phyloP scores from a whole-genome alignment of 73 alveolate genomes.

The Tetrahymena elliotti region DNA sequence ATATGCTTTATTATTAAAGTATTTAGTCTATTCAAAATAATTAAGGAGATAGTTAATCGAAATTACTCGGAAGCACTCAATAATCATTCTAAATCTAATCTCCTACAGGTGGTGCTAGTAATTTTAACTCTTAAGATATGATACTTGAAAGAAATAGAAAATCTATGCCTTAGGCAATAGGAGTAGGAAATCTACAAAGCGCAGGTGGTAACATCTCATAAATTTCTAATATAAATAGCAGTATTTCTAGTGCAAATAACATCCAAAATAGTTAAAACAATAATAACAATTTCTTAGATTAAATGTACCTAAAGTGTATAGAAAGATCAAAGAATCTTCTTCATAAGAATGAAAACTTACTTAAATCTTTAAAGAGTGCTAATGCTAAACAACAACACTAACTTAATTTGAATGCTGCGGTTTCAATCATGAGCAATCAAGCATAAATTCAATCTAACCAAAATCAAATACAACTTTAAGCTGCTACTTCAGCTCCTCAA shows the following conservation, averaged over 20 bases:
- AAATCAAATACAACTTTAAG: background rate
- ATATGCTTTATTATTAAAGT: background rate
- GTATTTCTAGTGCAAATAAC: background rate
- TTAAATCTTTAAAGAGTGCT: background rate
- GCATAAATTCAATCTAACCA: background rate
- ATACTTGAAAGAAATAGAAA: background rate
- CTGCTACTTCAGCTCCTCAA: background rate
- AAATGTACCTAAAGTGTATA: background rate
- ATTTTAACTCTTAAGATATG: background rate
- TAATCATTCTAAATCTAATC: background rate
- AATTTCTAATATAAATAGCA: background rate
- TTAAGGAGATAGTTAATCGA: background rate
- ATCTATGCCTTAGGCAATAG: background rate
- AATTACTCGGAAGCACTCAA: background rate
- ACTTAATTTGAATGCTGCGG: background rate
- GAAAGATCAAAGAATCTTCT: background rate
- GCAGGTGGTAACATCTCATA: background rate
- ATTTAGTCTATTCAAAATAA: background rate
- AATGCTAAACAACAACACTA: background rate
- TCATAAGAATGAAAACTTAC: background rate
- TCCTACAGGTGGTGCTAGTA: background rate
- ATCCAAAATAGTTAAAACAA: background rate
- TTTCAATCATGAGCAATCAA: background rate
- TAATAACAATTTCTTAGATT: background rate
- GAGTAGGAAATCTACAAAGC: background rate